Evolutionary conservation across 257 asterid species (phyloP).

Genomic region (Scutellaria baicalensis): DNA sequence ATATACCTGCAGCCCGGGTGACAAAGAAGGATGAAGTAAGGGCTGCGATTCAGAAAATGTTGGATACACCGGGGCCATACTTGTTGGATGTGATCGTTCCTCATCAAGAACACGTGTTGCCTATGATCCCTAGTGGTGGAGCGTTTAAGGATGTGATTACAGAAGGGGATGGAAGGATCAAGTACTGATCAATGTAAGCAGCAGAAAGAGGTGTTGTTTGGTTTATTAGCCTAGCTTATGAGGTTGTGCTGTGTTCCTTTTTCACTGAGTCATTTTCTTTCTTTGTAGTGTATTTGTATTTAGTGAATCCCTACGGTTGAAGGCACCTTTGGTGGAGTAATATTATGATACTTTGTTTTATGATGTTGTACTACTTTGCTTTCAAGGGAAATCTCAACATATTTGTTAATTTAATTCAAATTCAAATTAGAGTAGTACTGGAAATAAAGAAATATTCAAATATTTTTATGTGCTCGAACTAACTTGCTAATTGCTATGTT

Average conservation of each 20-base stretch:
- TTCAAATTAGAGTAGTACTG: too few relatives aligned
- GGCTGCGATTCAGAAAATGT: conserved; percentile 61
- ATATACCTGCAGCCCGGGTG: conserved; percentile 67
- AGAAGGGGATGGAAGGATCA: conserved; percentile 66
- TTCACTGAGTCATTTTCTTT: background rate
- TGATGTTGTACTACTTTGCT: background rate
- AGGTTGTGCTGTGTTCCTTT: background rate
- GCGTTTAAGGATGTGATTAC: conserved; percentile 73
- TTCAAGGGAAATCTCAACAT: too few relatives aligned
- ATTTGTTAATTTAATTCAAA: too few relatives aligned
- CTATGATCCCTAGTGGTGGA: conserved; percentile 84
- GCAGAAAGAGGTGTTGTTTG: background rate
- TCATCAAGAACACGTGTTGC: conserved; percentile 81
- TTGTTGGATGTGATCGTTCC: conserved; percentile 74
- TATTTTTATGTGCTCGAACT: too few relatives aligned
- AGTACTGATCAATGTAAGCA: conserved; percentile 18
- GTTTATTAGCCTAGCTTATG: background rate
- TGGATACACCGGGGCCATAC: conserved; percentile 75
- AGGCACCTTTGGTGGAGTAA: background rate
- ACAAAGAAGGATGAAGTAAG: conserved; percentile 34
- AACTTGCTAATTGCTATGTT: too few relatives aligned
- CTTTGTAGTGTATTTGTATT: background rate
- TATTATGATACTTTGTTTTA: background rate
- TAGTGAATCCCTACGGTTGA: background rate
- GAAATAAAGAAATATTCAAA: too few relatives aligned